Evolutionary conservation across 306 rosid genomes (phyloP).

Genomic region (Prunus mira): DNA sequence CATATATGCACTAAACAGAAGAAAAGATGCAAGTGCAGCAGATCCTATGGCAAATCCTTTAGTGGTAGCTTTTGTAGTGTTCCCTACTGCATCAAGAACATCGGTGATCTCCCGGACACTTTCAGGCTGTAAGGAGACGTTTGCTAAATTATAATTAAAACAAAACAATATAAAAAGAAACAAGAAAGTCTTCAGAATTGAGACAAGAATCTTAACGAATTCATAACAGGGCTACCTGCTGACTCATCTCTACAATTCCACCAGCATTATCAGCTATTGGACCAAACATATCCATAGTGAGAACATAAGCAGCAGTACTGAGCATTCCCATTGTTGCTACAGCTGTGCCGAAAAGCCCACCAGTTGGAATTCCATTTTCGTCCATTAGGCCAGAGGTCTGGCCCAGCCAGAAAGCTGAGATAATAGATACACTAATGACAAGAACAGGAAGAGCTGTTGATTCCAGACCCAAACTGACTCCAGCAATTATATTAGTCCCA

Average conservation of each 20-base stretch:
- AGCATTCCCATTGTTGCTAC: constrained; percentile 99
- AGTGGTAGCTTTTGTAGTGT: constrained; percentile 97
- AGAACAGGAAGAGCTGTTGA: constrained; percentile 98
- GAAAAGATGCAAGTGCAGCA: constrained; percentile 98
- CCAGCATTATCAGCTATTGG: constrained; percentile 99
- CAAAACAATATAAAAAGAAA: constrained; percentile 21
- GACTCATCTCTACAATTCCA: constrained; percentile 99
- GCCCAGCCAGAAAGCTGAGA: constrained; percentile 94
- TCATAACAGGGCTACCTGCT: constrained; percentile 59
- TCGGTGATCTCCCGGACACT: constrained; percentile 98
- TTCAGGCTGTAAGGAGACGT: constrained; percentile 67
- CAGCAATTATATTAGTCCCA: constrained; percentile 98
- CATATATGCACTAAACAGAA: constrained; percentile 98
- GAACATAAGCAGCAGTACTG: constrained; percentile 98
- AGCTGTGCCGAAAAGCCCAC: constrained; percentile 98
- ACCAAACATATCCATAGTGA: constrained; percentile 99
- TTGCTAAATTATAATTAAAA: background rate
- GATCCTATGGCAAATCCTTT: constrained; percentile 99
- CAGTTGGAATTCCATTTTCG: constrained; percentile 78
- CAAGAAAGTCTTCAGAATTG: background rate
- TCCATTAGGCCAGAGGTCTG: constrained; percentile 84
- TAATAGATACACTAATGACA: constrained; percentile 81
- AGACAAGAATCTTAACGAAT: constrained; percentile 5
- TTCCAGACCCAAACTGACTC: constrained; percentile 97
- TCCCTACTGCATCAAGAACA: constrained; percentile 94